These are phyloP conservation scores for Didymella exigua DNA, from an alignment of 2,329 filamentous ascomycete genomes.

Conservation along the genomic window DNA sequence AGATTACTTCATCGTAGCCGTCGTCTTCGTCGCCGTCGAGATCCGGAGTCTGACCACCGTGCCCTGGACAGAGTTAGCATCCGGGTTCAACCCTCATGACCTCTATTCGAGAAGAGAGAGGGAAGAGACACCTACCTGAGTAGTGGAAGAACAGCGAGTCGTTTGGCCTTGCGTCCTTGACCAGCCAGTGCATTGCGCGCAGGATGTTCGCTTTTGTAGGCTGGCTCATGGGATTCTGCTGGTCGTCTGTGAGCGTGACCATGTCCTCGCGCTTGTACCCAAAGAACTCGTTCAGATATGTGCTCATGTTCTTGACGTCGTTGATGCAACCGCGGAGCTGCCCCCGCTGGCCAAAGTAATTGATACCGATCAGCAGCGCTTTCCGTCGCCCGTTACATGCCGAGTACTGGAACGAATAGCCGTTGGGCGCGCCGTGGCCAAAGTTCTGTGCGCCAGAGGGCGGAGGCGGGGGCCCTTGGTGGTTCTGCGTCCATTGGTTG, in stretches of 20 bases:
- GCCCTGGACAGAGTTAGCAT: constrained; percentile 55
- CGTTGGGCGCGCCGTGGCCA: constrained; percentile 75
- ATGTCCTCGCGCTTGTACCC: constrained; percentile 95
- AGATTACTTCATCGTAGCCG: constrained; percentile 83
- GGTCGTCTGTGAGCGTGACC: constrained; percentile 95
- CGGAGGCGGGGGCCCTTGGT: constrained; percentile 67
- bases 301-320: constrained; percentile 96
- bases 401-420: constrained; percentile 88
- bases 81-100: neutral
- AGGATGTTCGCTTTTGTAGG: constrained; percentile 95
- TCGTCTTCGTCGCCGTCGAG: constrained; percentile 81
- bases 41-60: constrained; percentile 82
- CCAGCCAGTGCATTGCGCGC: constrained; percentile 96
- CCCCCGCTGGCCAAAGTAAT: constrained; percentile 92
- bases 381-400: constrained; percentile 88
- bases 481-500: constrained; percentile 55
- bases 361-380: constrained; percentile 90
- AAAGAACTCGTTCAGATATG: constrained; percentile 85
- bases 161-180: constrained; percentile 89
- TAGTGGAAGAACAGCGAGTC: constrained; percentile 98
- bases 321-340: constrained; percentile 95
- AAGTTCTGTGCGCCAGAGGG: constrained; percentile 60
- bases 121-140: constrained; percentile 68
- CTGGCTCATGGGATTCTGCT: constrained; percentile 96
- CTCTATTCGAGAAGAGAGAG: neutral